Percentiles rank a stretch among this genome's conserved stretches.
These are phyloP conservation scores for Globisporangium takayamanum DNA, from an alignment of 352 stramenopile genomes.

Conservation along the genomic window DNA sequence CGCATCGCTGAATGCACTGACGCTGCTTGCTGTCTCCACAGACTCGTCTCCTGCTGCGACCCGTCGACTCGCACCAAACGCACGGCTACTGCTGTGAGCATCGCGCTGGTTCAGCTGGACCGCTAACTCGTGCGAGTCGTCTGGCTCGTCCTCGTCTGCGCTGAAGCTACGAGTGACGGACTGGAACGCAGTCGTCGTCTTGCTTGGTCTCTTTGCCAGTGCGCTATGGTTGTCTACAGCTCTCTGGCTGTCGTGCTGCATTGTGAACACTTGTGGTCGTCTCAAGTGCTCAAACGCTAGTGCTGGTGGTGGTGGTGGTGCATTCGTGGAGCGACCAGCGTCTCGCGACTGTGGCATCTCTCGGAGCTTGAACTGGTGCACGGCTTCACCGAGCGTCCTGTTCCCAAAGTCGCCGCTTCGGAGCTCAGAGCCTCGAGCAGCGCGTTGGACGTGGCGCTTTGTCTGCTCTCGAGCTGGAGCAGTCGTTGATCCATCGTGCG, in stretches of 20 bases:
- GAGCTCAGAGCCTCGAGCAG: slow-evolving; percentile 7
- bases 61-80: neutral
- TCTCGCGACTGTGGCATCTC: slow-evolving; percentile 9
- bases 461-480: neutral
- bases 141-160: neutral
- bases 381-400: slow-evolving; percentile 53
- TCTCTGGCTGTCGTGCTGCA: neutral
- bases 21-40: slow-evolving; percentile 12
- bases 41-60: slow-evolving; percentile 3
- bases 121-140: slow-evolving; percentile 1
- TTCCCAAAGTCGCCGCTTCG: slow-evolving; percentile 63
- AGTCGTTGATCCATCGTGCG: neutral
- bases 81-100: neutral
- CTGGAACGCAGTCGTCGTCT: slow-evolving; percentile 2
- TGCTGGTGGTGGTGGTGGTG: neutral
- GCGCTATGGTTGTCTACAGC: neutral
- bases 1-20: slow-evolving; percentile 9
- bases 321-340: neutral
- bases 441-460: neutral
- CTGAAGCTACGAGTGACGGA: neutral
- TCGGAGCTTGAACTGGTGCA: slow-evolving; percentile 43
- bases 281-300: slow-evolving; percentile 7
- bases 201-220: neutral
- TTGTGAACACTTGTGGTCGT: slow-evolving; percentile 3
- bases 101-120: neutral